phyloP scores from a whole-genome alignment of 768 basidiomycete species.

The Psilocybe azurescens region DNA sequence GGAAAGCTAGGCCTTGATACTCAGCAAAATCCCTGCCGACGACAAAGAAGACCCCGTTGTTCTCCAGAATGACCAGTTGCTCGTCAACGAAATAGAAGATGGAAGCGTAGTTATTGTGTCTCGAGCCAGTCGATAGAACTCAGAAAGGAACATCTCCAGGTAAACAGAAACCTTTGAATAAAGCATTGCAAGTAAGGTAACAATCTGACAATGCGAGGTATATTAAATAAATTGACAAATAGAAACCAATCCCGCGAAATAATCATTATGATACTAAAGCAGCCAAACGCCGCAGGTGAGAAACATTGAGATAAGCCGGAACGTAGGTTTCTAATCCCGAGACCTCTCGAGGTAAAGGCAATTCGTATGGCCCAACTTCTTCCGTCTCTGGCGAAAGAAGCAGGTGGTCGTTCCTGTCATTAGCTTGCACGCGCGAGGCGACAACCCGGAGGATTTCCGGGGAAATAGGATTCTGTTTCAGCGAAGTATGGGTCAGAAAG shows the following conservation, averaged over 20 bases:
- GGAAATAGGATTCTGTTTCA: slow-evolving; percentile 86
- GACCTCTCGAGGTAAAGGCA: slow-evolving; percentile 93
- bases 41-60: slow-evolving; percentile 27
- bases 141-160: slow-evolving; percentile 3
- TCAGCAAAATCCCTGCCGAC: slow-evolving; percentile 34
- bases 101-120: slow-evolving; percentile 41
- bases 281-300: slow-evolving; percentile 86
- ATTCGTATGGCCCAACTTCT: slow-evolving; percentile 94
- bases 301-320: slow-evolving; percentile 89
- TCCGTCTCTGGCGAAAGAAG: slow-evolving; percentile 96
- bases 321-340: slow-evolving; percentile 97
- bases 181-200: slow-evolving; percentile 42
- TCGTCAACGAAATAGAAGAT: slow-evolving; percentile 60
- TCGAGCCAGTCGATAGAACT: slow-evolving; percentile 15
- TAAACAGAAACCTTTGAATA: slow-evolving; percentile 36
- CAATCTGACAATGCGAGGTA: slow-evolving; percentile 49
- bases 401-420: slow-evolving; percentile 96
- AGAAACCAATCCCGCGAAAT: slow-evolving; percentile 15
- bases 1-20: slow-evolving; percentile 28
- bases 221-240: slow-evolving; percentile 35
- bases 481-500: neutral
- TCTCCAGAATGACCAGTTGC: slow-evolving; percentile 53
- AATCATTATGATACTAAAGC: slow-evolving; percentile 61
- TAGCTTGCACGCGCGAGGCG: slow-evolving; percentile 92
- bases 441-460: slow-evolving; percentile 97